Evolutionary conservation across 495 filamentous ascomycete genomes (phyloP).

Genomic region (Tuber calosporum): DNA sequence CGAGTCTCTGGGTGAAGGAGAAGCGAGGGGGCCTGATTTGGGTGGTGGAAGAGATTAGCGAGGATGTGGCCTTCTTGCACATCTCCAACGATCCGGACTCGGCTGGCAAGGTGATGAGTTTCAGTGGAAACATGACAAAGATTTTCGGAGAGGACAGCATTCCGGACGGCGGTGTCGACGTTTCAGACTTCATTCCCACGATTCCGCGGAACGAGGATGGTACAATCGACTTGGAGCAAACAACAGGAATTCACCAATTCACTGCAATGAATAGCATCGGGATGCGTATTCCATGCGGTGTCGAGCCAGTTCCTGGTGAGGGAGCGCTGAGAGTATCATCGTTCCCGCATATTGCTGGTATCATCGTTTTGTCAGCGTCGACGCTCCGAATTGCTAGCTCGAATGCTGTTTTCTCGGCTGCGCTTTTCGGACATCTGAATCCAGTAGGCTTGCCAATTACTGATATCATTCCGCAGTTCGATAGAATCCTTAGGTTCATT

Average conservation of each 20-base stretch:
- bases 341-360: constrained; percentile 94
- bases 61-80: constrained; percentile 69
- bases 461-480: constrained; percentile 78
- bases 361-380: constrained; percentile 75
- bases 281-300: constrained; percentile 68
- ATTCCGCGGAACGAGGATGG: constrained; percentile 68
- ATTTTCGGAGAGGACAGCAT: constrained; percentile 67
- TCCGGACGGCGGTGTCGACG: constrained; percentile 57
- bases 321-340: constrained; percentile 73
- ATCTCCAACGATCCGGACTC: constrained; percentile 25
- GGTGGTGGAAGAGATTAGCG: constrained; percentile 95
- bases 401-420: constrained; percentile 87
- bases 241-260: constrained; percentile 65
- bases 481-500: constrained; percentile 68
- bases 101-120: constrained; percentile 30
- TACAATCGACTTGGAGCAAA: constrained; percentile 62
- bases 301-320: constrained; percentile 59
- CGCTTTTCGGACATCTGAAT: constrained; percentile 78
- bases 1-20: constrained; percentile 97
- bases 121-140: constrained; percentile 55
- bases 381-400: constrained; percentile 77
- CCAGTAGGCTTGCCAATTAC: constrained; percentile 73
- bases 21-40: constrained; percentile 89
- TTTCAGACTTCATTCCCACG: constrained; percentile 68
- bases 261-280: constrained; percentile 66